These are phyloP conservation scores for Fusarium cyanostomum DNA, from an alignment of 2,329 filamentous ascomycete species.

Conservation along the genomic window DNA sequence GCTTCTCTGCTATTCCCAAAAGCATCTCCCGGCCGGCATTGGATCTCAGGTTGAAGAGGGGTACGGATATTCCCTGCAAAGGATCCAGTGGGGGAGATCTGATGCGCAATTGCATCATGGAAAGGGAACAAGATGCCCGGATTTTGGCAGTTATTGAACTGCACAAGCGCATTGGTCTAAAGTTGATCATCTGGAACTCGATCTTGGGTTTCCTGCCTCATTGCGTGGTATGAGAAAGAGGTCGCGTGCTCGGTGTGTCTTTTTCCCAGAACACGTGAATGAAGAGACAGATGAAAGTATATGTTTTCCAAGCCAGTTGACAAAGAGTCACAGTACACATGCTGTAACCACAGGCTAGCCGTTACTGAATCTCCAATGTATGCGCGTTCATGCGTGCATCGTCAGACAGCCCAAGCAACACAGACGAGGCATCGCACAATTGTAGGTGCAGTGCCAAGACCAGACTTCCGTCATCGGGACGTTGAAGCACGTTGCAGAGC, in stretches of 20 bases:
- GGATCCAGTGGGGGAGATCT: background rate
- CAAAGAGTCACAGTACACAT: conserved; percentile 1
- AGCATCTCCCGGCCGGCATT: too few relatives aligned
- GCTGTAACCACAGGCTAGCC: conserved; percentile 2
- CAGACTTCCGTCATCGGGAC: conserved; percentile 27
- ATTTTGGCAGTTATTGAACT: background rate
- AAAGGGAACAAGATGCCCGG: background rate
- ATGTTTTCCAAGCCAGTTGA: background rate
- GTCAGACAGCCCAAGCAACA: background rate
- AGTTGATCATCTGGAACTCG: background rate
- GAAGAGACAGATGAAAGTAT: background rate
- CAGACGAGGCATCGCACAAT: background rate
- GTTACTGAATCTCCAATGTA: background rate
- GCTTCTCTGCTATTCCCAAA: too few relatives aligned
- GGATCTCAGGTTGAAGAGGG: background rate
- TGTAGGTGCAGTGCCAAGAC: conserved; percentile 1
- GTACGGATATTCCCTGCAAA: background rate
- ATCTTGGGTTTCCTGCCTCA: background rate
- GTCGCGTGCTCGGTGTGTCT: conserved; percentile 12
- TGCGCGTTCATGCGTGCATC: background rate
- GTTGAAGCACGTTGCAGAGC: conserved; percentile 20
- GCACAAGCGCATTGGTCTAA: background rate
- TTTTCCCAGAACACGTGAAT: conserved; percentile 8
- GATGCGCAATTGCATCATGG: conserved; percentile 27
- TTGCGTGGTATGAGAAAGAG: conserved; percentile 9